Percentiles rank a stretch among this genome's conserved stretches.
Conservation (phyloP, 2,329 filamentous ascomycete genomes). For the Alternaria sp. region DNA sequence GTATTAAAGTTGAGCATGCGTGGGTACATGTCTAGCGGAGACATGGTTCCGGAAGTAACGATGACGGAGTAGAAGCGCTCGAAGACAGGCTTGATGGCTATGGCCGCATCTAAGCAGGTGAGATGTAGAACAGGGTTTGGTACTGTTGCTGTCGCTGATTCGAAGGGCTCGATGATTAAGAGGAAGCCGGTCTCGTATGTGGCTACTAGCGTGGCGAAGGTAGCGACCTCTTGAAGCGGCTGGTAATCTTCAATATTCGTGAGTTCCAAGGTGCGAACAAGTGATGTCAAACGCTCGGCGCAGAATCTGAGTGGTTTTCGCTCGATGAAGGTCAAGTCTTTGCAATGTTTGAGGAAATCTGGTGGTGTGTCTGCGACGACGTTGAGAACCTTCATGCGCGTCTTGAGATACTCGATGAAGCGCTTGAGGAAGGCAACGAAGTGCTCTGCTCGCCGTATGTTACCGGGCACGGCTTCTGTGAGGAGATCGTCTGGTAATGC, state of each 20-base stretch:
- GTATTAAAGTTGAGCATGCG: slow-evolving; percentile 96
- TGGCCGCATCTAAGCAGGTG: slow-evolving; percentile 94
- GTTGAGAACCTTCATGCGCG: slow-evolving; percentile 96
- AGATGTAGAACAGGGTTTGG: slow-evolving; percentile 98
- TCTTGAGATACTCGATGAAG: slow-evolving; percentile 98
- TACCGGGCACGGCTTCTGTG: slow-evolving; percentile 94
- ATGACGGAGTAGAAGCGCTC: slow-evolving; percentile 98
- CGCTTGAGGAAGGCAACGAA: slow-evolving; percentile 94
- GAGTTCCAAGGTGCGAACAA: slow-evolving; percentile 92
- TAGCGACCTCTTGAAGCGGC: slow-evolving; percentile 94
- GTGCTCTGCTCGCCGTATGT: slow-evolving; percentile 93
- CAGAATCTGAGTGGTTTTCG: slow-evolving; percentile 95
- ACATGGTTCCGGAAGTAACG: slow-evolving; percentile 97
- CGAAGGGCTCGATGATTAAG: slow-evolving; percentile 95
- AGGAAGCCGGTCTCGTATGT: slow-evolving; percentile 98
- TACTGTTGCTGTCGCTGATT: slow-evolving; percentile 93
- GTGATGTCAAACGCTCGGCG: slow-evolving; percentile 89
- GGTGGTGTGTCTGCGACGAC: slow-evolving; percentile 97
- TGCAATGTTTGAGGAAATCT: slow-evolving; percentile 90
- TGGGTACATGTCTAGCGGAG: slow-evolving; percentile 97
- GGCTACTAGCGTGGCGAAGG: slow-evolving; percentile 92
- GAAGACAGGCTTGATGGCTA: slow-evolving; percentile 97
- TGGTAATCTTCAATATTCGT: slow-evolving; percentile 99
- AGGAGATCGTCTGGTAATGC: slow-evolving; percentile 91
- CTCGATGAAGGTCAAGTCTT: slow-evolving; percentile 96